Percentiles rank a stretch among this genome's conserved stretches.
These are phyloP conservation scores for Diaporthe vexans DNA, from an alignment of 2,329 filamentous ascomycete species.

Conservation along the genomic window DNA sequence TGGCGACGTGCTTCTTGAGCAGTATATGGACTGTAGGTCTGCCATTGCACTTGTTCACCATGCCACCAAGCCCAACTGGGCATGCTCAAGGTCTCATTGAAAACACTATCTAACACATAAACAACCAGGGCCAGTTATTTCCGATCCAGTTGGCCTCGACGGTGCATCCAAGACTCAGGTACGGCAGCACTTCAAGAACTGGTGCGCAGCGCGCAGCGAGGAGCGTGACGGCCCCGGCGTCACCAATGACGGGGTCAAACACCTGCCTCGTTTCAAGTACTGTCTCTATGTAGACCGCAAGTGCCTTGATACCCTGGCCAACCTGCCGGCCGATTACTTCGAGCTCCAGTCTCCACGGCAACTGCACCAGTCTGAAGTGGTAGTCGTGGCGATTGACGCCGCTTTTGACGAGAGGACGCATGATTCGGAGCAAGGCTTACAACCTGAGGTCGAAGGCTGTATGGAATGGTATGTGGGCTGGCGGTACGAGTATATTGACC, in stretches of 20 bases:
- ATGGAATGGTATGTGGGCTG: not conserved
- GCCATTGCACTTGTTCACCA: not conserved
- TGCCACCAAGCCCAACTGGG: not conserved
- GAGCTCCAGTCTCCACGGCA: not conserved
- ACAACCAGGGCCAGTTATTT: not conserved
- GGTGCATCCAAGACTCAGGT: not conserved
- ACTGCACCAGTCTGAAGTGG: not conserved
- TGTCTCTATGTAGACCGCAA: conserved; percentile 12
- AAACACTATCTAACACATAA: not conserved
- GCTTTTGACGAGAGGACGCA: not conserved
- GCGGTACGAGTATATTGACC: not conserved
- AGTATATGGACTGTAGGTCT: not conserved
- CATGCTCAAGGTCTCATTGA: too few relatives aligned
- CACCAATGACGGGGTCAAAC: not conserved
- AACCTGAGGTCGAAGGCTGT: not conserved
- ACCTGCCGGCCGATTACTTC: not conserved
- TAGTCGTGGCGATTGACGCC: not conserved
- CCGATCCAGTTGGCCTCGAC: not conserved
- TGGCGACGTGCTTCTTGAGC: conserved; percentile 9
- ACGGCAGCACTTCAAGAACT: not conserved
- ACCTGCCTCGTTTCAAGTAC: conserved; percentile 5
- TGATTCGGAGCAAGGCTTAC: not conserved
- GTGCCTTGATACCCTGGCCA: not conserved
- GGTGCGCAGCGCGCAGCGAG: conserved; percentile 6
- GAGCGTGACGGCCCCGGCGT: not conserved